Base-by-base conservation (phyloP, 495 filamentous ascomycete species). In the Saxophila tyrrhenica region DNA sequence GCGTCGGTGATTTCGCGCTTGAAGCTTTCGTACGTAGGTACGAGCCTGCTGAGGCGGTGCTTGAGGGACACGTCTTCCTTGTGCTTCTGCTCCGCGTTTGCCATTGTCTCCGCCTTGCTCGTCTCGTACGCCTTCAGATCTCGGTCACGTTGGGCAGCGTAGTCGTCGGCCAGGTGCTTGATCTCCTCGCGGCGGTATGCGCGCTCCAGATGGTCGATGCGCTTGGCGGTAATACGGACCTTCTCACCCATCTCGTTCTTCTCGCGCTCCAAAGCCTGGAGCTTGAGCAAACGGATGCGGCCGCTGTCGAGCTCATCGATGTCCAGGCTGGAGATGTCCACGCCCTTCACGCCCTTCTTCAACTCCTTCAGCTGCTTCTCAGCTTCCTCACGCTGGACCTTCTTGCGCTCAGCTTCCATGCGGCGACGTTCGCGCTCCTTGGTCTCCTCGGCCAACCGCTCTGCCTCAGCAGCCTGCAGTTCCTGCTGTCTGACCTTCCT, bases 151-250 rank as follows among this genome's bases (percentile, higher is more conserved):
- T 98, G 92, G 44, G 72, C 72, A 54, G 85, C 89, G 57, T 91
- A 94, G 65, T 98, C 94, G 51, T 85, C 79, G 48, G 83, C 73
- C 48, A 98, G 75, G 67, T 95, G 87, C 78, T 95, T 95, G 62
- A 86, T 69, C 67, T 98, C 92, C 69, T 97, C 94, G 61, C 87
- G 85, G 61, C 94, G 80, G 77, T 92, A 91, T 22, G 92, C 94
- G 71, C 92, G 87, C 76, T 98, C 92, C 61, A 98, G 75, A 72
- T 98, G 92, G 69, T 98, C 92, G 65, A 97, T 89, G 57, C 92
- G 84, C 79, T 95, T 96, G 66, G 85, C 86, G 47, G 91, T 95
- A 58, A 91, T 78, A 57, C 89, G 83, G 43, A 97, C 76, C 64
- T 86, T 89, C 69, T 96, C 90, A 43, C 83, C 81, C 60, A 95